Percentiles rank a stretch among this genome's conserved stretches.
Evolutionary conservation across 768 basidiomycete species (phyloP).

Genomic region (Russula lepida): DNA sequence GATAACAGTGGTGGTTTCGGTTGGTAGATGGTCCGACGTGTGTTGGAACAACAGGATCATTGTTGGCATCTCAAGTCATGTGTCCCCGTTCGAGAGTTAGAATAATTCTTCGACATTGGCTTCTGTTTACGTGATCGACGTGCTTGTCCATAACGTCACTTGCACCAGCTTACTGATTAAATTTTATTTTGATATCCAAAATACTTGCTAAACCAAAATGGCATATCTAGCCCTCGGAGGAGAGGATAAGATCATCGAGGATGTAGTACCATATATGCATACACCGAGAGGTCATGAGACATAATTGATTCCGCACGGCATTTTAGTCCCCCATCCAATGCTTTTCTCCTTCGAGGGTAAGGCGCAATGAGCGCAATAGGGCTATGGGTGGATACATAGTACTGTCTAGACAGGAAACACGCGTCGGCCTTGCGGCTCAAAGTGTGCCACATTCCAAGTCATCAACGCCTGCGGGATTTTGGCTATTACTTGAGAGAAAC

Average conservation of each 20-base stretch:
- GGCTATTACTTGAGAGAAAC: not conserved
- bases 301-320: constrained; percentile 1
- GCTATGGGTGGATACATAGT: not conserved
- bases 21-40: constrained; percentile 19
- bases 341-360: not conserved
- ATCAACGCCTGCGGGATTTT: constrained; percentile 7
- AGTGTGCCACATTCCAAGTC: constrained; percentile 9
- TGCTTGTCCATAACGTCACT: not conserved
- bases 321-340: not conserved
- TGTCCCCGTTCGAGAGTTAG: constrained; percentile 1
- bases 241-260: not conserved
- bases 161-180: not conserved
- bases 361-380: not conserved
- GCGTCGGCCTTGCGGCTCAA: constrained; percentile 6
- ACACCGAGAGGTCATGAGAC: constrained; percentile 12
- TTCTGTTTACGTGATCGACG: constrained; percentile 2
- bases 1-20: constrained; percentile 20
- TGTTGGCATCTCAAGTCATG: not conserved
- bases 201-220: not conserved
- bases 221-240: not conserved
- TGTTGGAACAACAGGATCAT: not conserved
- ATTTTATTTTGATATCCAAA: constrained; percentile 1
- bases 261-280: not conserved
- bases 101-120: constrained; percentile 1
- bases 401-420: not conserved